A percentile compares a stretch with the other conserved stretches of the same genome.
phyloP scores from a whole-genome alignment of 2,329 filamentous ascomycete species.

The Albophoma yamanashiensis region DNA sequence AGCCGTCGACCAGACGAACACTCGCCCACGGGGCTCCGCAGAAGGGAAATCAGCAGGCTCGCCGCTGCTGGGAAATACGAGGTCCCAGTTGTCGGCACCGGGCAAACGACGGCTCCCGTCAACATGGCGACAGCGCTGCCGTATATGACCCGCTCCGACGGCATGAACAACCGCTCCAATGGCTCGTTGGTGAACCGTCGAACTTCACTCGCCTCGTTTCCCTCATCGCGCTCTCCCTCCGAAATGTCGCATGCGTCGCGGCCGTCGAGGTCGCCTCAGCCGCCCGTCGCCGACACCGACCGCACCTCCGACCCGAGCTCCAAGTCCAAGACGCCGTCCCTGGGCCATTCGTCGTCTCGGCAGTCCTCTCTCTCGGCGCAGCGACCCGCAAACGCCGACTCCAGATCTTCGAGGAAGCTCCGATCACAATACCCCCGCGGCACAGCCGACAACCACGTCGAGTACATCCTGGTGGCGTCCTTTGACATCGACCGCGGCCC shows the following conservation, averaged over 20 bases:
- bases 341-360: conserved; percentile 45
- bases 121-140: conserved; percentile 31
- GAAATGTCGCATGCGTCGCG: conserved; percentile 44
- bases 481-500: conserved; percentile 96
- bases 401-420: conserved; percentile 43
- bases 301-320: conserved; percentile 48
- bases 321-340: conserved; percentile 49
- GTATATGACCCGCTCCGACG: conserved; percentile 27
- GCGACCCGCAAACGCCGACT: conserved; percentile 38
- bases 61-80: neutral
- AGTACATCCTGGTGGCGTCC: conserved; percentile 94
- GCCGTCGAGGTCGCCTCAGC: conserved; percentile 45
- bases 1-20: conserved; percentile 1
- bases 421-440: conserved; percentile 69
- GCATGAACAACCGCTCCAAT: conserved; percentile 23
- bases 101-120: neutral
- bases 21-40: neutral
- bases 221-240: conserved; percentile 46
- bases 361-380: conserved; percentile 48
- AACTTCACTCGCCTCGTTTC: conserved; percentile 55
- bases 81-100: neutral
- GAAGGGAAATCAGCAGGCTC: neutral
- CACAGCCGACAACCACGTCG: conserved; percentile 81
- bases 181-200: conserved; percentile 22
- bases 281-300: conserved; percentile 38